Base-by-base conservation (phyloP, 2,329 filamentous ascomycete genomes). In the Dichotomopilus funicola region DNA sequence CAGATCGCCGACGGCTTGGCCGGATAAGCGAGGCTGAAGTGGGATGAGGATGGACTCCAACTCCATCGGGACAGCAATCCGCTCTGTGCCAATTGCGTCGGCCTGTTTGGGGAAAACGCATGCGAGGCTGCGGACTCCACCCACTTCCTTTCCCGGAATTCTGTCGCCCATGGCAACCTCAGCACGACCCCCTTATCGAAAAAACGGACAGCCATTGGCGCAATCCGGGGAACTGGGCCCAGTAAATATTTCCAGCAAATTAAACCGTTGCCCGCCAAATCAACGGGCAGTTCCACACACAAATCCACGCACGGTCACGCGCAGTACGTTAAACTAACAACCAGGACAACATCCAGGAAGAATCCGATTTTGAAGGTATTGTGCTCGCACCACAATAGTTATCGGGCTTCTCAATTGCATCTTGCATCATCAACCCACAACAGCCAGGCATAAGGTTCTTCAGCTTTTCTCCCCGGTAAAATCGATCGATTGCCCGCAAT, bases 111-210 rank as follows among this genome's bases (percentile, higher is more conserved):
- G 40, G 40, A 38, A 12, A 44, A 44, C 42, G 52, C 37, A 40
- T 36, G 45, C 49, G 36, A 44, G 43, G 52, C 47, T 51, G 49
- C 34, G 1, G 6, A 37, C 50, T 55, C 58, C 52, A 51, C 51
- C 12, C 12, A n/a, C 10, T 27, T 27, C 19, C 19, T 27, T 27
- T 27, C 19, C 19, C 19, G 19, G 13, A n/a, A 42, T 42, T 43
- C 38, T 54, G 59, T 61, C 54, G 50, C 57, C 59, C 57, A 46
- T 59, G 48, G 57, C 59, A 61, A 61, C 59, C 38, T 37, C 3
- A 40, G 19, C 19, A 27, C 19, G 19, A 27, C 19, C 19, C 36
- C 44, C 51, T 43, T 12, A 41, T 31, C 8, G 5, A 4, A 12
- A 12, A 10, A 33, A 12, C 34, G 6, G 5, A 19, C 19, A 19